phyloP scores from a whole-genome alignment of 768 basidiomycete species.

The Sarcodon aspratus region DNA sequence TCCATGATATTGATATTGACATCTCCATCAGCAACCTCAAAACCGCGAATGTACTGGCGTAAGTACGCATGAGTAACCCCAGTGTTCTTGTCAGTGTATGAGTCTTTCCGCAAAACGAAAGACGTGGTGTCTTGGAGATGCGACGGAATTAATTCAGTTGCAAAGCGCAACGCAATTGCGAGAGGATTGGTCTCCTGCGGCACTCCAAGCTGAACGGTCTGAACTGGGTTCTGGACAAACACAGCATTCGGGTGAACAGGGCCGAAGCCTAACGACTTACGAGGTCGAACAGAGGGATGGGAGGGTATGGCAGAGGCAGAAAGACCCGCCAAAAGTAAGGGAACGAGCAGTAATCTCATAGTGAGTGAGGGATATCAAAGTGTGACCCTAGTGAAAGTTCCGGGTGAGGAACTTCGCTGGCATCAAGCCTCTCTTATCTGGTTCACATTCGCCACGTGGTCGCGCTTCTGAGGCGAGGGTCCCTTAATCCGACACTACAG shows the following conservation, averaged over 20 bases:
- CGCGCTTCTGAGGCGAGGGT: no score
- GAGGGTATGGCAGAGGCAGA: slow-evolving; percentile 7
- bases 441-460: no score
- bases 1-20: slow-evolving; percentile 89
- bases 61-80: slow-evolving; percentile 88
- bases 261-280: slow-evolving; percentile 90
- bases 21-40: slow-evolving; percentile 85
- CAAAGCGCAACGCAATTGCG: slow-evolving; percentile 53
- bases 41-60: slow-evolving; percentile 72
- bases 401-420: no score
- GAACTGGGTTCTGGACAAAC: slow-evolving; percentile 41
- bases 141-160: slow-evolving; percentile 34
- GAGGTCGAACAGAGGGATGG: slow-evolving; percentile 21
- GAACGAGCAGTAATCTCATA: slow-evolving; percentile 7
- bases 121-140: slow-evolving; percentile 24
- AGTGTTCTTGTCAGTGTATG: slow-evolving; percentile 78
- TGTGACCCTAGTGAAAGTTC: neutral
- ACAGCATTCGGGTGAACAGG: slow-evolving; percentile 66
- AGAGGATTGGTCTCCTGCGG: slow-evolving; percentile 33
- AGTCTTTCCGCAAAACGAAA: slow-evolving; percentile 65
- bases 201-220: slow-evolving; percentile 9
- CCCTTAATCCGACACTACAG: no score
- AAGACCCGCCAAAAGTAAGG: slow-evolving; percentile 10
- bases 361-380: neutral
- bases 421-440: no score